Evolutionary conservation across 1,284 basidiomycete species (phyloP), one percentile per base, ranked within the genome.

Genomic region (Apiotrichum brassicae): DNA sequence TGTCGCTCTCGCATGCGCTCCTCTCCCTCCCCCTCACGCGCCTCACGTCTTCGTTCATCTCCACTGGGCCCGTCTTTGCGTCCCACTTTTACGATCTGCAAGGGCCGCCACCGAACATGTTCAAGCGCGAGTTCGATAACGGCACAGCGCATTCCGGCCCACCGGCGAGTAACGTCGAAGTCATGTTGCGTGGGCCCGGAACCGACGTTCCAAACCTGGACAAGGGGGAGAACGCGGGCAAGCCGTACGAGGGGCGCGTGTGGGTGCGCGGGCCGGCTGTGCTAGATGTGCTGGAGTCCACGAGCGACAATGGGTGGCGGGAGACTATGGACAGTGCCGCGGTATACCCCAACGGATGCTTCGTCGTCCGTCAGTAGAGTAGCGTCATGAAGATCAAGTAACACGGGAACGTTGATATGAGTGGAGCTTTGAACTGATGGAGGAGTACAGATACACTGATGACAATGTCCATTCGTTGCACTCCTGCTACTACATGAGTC

Each of bases 61-160:
- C 64, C 3, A 38, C 68, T 2, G 68, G 66, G 12, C 68, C 68
- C 1, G 41, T 72, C 40, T 65, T 67, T 46, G 62, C 53, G 13
- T 58, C 65, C 20, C 65, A 69, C 59, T 68, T 64, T 49, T 64
- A 67, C 55, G 68, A 71, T 53, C 54, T 72, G 1, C 66, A 70
- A 51, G 55, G 58, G n/a, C 59, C 58, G 6, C 43, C 60, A 11
- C 49, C 52, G 19, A 50, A 59, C 48, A 36, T 54, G 8, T 43
- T 53, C 24, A 50, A 52, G 40, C 56, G 55, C 18, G 32, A 48
- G 16, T 42, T 48, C 35, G 51, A 46, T 18, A 43, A 30, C 12
- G 40, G 35, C 16, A 49, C 50, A 19, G 53, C 57, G 5, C 69
- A 72, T 48, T 53, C 61, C 3, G 72, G 72, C 20, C 61, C 71